Evolutionary conservation across 768 basidiomycete species (phyloP).

Genomic region (Auriscalpium vulgare): DNA sequence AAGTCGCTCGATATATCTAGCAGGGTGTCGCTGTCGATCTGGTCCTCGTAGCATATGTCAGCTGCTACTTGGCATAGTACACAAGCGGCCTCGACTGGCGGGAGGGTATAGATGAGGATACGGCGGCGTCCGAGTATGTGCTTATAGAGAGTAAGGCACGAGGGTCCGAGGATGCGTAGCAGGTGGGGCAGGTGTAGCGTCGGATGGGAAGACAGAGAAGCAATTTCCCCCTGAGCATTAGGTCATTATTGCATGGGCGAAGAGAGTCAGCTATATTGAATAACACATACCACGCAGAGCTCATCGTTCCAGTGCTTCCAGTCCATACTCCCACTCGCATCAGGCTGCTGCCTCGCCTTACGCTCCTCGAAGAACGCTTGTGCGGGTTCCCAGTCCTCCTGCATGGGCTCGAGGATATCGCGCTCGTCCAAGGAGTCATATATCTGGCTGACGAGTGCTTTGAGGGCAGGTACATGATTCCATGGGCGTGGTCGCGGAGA

Average conservation of each 20-base stretch:
- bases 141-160: conserved; percentile 71
- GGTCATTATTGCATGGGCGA: not conserved
- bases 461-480: conserved; percentile 59
- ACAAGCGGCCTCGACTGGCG: conserved; percentile 75
- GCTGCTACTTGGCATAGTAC: conserved; percentile 55
- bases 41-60: conserved; percentile 51
- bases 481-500: conserved; percentile 67
- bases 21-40: conserved; percentile 9
- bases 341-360: conserved; percentile 34
- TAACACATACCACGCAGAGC: conserved; percentile 38
- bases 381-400: conserved; percentile 57
- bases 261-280: not conserved
- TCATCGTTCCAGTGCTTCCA: conserved; percentile 70
- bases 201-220: conserved; percentile 33
- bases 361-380: conserved; percentile 59
- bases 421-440: conserved; percentile 43
- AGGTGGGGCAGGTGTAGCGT: conserved; percentile 69
- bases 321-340: conserved; percentile 47
- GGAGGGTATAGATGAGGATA: conserved; percentile 72
- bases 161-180: conserved; percentile 70
- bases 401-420: conserved; percentile 40
- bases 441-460: conserved; percentile 46
- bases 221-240: conserved; percentile 12
- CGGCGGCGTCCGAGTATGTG: conserved; percentile 66
- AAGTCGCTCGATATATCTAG: conserved; percentile 5